Evolutionary conservation across 1,284 basidiomycete genomes (phyloP).

Genomic region (Inonotus obliquus): DNA sequence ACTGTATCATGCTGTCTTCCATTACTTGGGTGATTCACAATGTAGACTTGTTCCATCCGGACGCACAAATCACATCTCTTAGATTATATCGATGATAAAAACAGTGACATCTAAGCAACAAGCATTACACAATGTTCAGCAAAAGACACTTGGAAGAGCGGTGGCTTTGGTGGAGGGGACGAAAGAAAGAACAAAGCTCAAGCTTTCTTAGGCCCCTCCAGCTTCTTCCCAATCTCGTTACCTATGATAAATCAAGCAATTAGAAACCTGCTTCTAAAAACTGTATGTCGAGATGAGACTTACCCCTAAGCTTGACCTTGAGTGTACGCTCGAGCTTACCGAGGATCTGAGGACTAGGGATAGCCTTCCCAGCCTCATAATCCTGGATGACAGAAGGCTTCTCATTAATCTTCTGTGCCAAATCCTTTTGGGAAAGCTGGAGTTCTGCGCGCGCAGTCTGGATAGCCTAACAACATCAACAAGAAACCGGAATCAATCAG

Average conservation of each 20-base stretch:
- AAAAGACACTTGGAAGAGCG: neutral
- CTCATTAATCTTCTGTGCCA: conserved; percentile 91
- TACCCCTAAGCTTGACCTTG: conserved; percentile 90
- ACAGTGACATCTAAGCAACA: neutral
- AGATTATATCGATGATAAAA: neutral
- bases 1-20: conserved; percentile 9
- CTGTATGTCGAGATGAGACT: conserved; percentile 28
- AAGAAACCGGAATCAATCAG: neutral
- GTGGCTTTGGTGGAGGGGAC: neutral
- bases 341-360: conserved; percentile 88
- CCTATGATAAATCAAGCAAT: conserved; percentile 36
- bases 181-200: neutral
- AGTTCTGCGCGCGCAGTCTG: conserved; percentile 76
- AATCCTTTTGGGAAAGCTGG: conserved; percentile 86
- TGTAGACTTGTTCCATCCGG: neutral
- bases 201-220: conserved; percentile 45
- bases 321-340: conserved; percentile 89
- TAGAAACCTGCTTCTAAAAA: neutral
- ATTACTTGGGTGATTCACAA: neutral
- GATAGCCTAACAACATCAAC: conserved; percentile 60
- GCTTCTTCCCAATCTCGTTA: conserved; percentile 75
- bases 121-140: neutral
- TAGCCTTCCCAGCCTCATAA: conserved; percentile 86
- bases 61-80: neutral
- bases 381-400: conserved; percentile 86